Percentiles rank a stretch among this genome's conserved stretches.
phyloP scores from a whole-genome alignment of 768 basidiomycete genomes.

The Hericium coralloides region DNA sequence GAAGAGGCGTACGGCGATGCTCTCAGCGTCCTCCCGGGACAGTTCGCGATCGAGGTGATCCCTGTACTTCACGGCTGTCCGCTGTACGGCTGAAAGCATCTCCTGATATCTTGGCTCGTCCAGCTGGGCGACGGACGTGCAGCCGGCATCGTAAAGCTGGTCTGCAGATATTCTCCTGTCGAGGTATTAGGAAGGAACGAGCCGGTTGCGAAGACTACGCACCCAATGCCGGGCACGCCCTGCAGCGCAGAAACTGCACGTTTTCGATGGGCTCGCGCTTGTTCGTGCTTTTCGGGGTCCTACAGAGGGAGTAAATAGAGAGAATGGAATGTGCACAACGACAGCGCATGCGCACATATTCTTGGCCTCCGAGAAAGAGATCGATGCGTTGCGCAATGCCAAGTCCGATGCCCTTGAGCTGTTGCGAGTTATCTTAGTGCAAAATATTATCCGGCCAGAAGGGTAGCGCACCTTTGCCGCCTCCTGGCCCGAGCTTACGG shows the following conservation, averaged over 20 bases:
- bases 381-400: conserved; percentile 15
- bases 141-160: conserved; percentile 43
- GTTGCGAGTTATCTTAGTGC: neutral
- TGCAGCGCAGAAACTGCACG: conserved; percentile 24
- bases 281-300: conserved; percentile 9
- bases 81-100: conserved; percentile 31
- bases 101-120: conserved; percentile 23
- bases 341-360: conserved; percentile 11
- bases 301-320: conserved; percentile 1
- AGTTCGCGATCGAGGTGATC: conserved; percentile 29
- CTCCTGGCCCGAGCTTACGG: conserved; percentile 9
- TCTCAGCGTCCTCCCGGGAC: conserved; percentile 33
- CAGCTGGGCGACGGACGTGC: conserved; percentile 34
- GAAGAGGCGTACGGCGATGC: conserved; percentile 30
- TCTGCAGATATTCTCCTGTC: neutral
- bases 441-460: neutral
- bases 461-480: conserved; percentile 8
- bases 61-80: conserved; percentile 31
- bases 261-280: conserved; percentile 20
- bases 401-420: conserved; percentile 10
- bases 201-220: conserved; percentile 4
- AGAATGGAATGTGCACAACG: neutral
- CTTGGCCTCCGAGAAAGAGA: conserved; percentile 9
- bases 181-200: neutral
- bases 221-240: conserved; percentile 42